phyloP scores from a whole-genome alignment of 164 flowering plant genomes.

The Buxus sempervirens region DNA sequence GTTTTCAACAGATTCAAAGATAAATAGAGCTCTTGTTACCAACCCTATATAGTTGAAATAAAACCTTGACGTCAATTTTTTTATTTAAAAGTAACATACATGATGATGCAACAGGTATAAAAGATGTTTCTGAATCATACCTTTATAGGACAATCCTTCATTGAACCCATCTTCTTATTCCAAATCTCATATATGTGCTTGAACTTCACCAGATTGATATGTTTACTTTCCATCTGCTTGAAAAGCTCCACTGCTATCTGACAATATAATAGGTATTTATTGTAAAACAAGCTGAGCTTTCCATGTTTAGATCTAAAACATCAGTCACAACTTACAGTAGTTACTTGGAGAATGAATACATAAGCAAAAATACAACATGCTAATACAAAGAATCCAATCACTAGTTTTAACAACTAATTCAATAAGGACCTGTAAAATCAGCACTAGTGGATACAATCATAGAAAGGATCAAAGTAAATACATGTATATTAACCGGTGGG shows the following conservation, averaged over 20 bases:
- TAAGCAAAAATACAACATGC: background rate
- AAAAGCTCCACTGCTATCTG: constrained; percentile 63
- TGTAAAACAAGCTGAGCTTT: background rate
- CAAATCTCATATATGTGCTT: constrained; percentile 47
- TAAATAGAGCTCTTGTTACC: no score
- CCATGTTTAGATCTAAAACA: background rate
- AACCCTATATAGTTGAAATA: no score
- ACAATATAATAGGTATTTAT: constrained; percentile 2
- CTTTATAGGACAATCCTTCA: constrained; percentile 29
- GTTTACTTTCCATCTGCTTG: constrained; percentile 20
- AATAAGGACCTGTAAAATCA: background rate
- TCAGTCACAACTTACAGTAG: background rate
- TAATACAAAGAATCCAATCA: background rate
- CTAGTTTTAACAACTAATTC: background rate
- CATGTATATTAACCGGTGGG: background rate
- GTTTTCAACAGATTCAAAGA: no score
- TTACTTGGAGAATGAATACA: background rate
- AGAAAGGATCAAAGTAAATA: background rate
- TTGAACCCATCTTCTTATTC: constrained; percentile 44
- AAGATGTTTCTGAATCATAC: constrained; percentile 21
- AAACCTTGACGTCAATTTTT: no score
- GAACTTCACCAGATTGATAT: constrained; percentile 22
- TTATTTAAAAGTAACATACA: background rate
- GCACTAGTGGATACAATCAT: background rate
- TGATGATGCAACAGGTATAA: background rate